Base-by-base conservation (phyloP, 2,329 filamentous ascomycete species). In the Macroventuria anomochaeta region DNA sequence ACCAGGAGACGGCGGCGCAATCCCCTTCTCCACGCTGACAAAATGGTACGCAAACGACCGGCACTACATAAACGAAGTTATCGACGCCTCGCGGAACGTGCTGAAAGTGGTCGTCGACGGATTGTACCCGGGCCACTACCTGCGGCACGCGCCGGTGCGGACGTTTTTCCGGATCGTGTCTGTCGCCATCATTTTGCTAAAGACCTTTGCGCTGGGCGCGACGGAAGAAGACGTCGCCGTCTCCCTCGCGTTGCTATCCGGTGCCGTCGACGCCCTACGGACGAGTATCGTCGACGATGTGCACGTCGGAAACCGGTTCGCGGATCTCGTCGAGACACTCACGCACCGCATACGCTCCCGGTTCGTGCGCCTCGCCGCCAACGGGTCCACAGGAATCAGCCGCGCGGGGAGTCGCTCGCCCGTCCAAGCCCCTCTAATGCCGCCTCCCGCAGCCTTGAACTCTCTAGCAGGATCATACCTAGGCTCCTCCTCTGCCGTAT, bases 121-220 rank as follows among this genome's bases (percentile, higher is more conserved):
- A 2, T 80, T 95, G 15, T 80, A 90, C 4, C 89, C 89, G 0
- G 84, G 84, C 6, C 88, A 88, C 32, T 92, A 90, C 64, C 85
- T 95, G 37, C 90, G 91, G 69, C 90, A 93, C 68, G 89, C 89
- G 0, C 90, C 90, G 0, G 90, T 95, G 4, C 83, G 90, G 39
- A 93, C 90, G 0, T 93, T 93, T 72, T 93, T 95, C 77, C 86
- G 90, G 51, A 93, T 95, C 70, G 91, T 93, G 60, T 90, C 87
- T 53, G 90, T 90, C 3, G 89, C 89, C 58, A 93, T 93, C 84
- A 93, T 95, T 67, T 75, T 95, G 15, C 82, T 95, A 42, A 95
- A 88, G 77, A 93, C 90, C 0, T 93, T 95, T 73, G 89, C 90
- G 0, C 81, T 95, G 1, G 90, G 90, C 15, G 90, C 90, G 1